These are phyloP conservation scores for Arabidopsis lyrata DNA, from an alignment of 441 rosid species.

Conservation along the genomic window DNA sequence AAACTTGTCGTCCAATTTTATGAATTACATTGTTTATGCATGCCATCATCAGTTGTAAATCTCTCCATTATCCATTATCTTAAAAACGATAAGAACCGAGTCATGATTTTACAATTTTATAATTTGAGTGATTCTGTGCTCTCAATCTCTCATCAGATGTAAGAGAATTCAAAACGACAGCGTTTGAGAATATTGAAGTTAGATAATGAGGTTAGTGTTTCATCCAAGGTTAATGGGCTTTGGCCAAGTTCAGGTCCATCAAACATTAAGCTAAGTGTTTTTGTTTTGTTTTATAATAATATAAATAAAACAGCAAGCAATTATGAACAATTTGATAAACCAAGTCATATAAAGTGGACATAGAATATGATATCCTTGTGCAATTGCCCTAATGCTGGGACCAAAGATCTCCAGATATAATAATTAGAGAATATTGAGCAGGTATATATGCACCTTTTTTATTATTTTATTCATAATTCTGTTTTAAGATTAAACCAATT, in stretches of 20 bases:
- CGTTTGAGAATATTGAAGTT: background rate
- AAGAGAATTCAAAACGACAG: background rate
- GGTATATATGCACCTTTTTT: slow-evolving; percentile 3
- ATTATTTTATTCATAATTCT: slow-evolving; percentile 17
- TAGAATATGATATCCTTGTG: slow-evolving; percentile 31
- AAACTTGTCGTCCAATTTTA: background rate
- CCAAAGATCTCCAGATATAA: slow-evolving; percentile 14
- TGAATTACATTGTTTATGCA: background rate
- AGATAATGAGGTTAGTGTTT: background rate
- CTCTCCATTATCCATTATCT: background rate
- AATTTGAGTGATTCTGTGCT: background rate
- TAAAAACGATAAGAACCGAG: background rate
- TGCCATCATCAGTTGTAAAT: background rate
- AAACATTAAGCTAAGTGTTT: background rate
- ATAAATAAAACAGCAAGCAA: background rate
- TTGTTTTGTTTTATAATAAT: background rate
- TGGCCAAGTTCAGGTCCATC: background rate
- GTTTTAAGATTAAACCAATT: slow-evolving; percentile 11
- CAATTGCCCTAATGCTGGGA: slow-evolving; percentile 25
- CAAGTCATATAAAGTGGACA: background rate
- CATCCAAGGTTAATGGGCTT: slow-evolving; percentile 18
- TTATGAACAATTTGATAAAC: slow-evolving; percentile 23
- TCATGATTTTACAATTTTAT: too few species aligned
- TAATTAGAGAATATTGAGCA: slow-evolving; percentile 33
- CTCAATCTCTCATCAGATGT: too few species aligned